A percentile compares a stretch with the other conserved stretches of the same genome.
Evolutionary conservation across 257 asterid species (phyloP).

Genomic region (Przewalskia tangutica): DNA sequence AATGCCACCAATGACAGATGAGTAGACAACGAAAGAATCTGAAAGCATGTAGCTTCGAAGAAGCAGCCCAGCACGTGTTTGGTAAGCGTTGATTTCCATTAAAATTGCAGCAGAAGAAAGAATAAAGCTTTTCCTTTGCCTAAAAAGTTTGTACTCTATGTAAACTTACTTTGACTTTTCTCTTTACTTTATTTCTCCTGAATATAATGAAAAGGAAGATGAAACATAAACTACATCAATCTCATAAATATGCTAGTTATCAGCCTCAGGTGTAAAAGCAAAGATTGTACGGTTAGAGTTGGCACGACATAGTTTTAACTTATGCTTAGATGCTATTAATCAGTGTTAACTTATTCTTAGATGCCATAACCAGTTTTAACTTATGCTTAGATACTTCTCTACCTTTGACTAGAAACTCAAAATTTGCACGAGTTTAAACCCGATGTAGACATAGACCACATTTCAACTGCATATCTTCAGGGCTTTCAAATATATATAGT

Average conservation of each 20-base stretch:
- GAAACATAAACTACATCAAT: background rate
- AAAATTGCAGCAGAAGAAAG: constrained; percentile 19
- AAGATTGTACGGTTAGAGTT: background rate
- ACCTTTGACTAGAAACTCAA: background rate
- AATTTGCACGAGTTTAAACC: background rate
- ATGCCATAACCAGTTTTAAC: background rate
- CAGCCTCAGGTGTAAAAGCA: background rate
- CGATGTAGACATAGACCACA: background rate
- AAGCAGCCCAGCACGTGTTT: constrained; percentile 40
- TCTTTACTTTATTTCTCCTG: background rate
- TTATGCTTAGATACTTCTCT: background rate
- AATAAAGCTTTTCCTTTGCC: constrained; percentile 14
- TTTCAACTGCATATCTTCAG: background rate
- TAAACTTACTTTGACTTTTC: background rate
- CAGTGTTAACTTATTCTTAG: background rate
- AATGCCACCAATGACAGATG: constrained; percentile 49
- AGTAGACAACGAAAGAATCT: constrained; percentile 29
- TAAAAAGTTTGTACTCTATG: background rate
- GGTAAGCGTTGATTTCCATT: constrained; percentile 39
- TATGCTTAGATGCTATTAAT: background rate
- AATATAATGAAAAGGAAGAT: background rate
- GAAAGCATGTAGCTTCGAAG: constrained; percentile 36
- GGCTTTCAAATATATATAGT: background rate
- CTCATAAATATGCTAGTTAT: background rate
- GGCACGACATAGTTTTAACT: background rate